Evolutionary conservation across 2,329 filamentous ascomycete species (phyloP).

Genomic region (Phyllosticta citrichinensis): DNA sequence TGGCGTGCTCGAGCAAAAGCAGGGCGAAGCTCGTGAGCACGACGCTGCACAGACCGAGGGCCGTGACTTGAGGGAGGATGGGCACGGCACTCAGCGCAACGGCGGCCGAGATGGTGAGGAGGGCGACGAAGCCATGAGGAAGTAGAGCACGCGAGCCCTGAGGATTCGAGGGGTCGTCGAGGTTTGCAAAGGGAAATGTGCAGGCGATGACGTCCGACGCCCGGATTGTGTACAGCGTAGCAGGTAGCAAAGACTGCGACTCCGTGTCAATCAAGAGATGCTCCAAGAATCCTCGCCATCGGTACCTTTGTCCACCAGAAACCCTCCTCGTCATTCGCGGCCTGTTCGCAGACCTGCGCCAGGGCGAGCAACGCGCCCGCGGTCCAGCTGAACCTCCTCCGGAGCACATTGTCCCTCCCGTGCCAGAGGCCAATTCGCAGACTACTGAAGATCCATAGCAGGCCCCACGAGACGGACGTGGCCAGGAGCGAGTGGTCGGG

Average conservation of each 20-base stretch:
- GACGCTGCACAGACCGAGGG: conserved; percentile 33
- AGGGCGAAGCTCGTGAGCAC: conserved; percentile 31
- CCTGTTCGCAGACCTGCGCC: conserved; percentile 34
- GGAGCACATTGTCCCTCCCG: conserved; percentile 17
- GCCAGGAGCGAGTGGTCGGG: conserved; percentile 31
- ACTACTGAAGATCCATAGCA: conserved; percentile 27
- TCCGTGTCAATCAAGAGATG: conserved; percentile 7
- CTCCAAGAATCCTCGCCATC: background rate
- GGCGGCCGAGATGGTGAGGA: conserved; percentile 7
- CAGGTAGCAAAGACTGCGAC: conserved; percentile 25
- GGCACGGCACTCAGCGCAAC: conserved; percentile 3
- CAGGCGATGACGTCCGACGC: conserved; percentile 14
- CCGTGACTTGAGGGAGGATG: conserved; percentile 10
- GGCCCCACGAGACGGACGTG: conserved; percentile 32
- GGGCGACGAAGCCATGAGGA: background rate
- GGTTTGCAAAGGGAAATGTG: conserved; percentile 16
- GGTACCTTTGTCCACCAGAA: conserved; percentile 38
- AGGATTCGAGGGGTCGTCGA: conserved; percentile 16
- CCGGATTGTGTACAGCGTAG: conserved; percentile 22
- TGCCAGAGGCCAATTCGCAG: conserved; percentile 24
- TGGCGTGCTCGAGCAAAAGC: conserved; percentile 30
- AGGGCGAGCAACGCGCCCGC: conserved; percentile 34
- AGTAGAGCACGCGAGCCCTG: conserved; percentile 1
- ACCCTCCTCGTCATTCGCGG: conserved; percentile 32
- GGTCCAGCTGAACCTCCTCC: conserved; percentile 25